Evolutionary conservation across 768 basidiomycete genomes (phyloP).

Genomic region (Psilocybe sp.): DNA sequence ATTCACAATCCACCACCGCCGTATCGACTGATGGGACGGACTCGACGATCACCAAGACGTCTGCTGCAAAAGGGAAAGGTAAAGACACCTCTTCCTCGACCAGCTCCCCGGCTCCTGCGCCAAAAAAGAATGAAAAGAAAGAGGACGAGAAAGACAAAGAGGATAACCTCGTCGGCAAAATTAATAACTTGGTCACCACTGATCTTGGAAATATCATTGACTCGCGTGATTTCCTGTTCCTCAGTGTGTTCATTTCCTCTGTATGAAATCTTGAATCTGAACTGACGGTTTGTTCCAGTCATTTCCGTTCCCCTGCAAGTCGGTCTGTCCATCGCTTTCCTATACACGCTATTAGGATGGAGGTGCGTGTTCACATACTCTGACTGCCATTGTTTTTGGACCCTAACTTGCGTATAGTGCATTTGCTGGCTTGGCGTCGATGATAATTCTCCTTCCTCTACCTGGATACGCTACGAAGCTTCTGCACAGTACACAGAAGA

Average conservation of each 20-base stretch:
- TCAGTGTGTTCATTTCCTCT: slow-evolving; percentile 8
- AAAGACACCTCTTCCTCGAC: neutral
- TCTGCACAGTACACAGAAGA: slow-evolving; percentile 42
- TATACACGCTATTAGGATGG: slow-evolving; percentile 46
- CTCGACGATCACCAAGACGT: neutral
- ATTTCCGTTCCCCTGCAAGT: slow-evolving; percentile 41
- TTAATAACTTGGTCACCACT: slow-evolving; percentile 51
- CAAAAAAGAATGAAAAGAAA: slow-evolving; percentile 10
- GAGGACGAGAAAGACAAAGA: slow-evolving; percentile 28
- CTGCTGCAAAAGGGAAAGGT: neutral
- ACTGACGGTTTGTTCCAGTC: slow-evolving; percentile 12
- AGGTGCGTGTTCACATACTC: slow-evolving; percentile 26
- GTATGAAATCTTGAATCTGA: neutral
- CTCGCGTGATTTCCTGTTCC: slow-evolving; percentile 15
- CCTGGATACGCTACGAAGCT: slow-evolving; percentile 52
- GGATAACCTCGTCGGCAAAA: slow-evolving; percentile 62
- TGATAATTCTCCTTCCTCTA: slow-evolving; percentile 50
- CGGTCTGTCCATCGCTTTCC: slow-evolving; percentile 35
- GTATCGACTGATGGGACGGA: neutral
- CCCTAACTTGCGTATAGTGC: slow-evolving; percentile 23
- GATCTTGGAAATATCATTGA: slow-evolving; percentile 32
- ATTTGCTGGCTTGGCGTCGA: slow-evolving; percentile 52
- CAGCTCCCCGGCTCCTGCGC: neutral
- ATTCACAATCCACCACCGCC: too few species aligned
- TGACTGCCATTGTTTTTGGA: too few species aligned